Percentiles rank a stretch among this genome's conserved stretches.
These are phyloP conservation scores for Nakaseomyces nivariensis DNA, from an alignment of 1,139 yeast genomes.

Conservation along the genomic window DNA sequence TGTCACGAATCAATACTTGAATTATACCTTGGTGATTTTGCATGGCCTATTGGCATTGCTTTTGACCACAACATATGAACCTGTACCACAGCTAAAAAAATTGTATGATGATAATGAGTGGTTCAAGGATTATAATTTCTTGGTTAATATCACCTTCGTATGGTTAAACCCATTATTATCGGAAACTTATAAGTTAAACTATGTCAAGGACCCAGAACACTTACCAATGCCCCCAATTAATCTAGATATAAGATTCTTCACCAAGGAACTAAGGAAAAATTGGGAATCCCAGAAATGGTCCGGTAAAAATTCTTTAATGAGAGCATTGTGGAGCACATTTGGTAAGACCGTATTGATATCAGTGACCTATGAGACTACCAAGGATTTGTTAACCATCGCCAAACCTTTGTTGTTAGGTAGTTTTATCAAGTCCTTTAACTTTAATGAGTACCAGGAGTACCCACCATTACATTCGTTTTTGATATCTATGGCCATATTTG, in stretches of 20 bases:
- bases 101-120: conserved; percentile 30
- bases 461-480: conserved; percentile 45
- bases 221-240: conserved; percentile 46
- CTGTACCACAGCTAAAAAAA: conserved; percentile 29
- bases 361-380: conserved; percentile 37
- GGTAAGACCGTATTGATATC: conserved; percentile 38
- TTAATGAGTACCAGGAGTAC: conserved; percentile 15
- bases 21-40: neutral
- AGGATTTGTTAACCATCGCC: conserved; percentile 38
- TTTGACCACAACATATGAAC: neutral
- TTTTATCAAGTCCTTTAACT: conserved; percentile 40
- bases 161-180: conserved; percentile 53
- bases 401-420: conserved; percentile 50
- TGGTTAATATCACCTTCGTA: conserved; percentile 43
- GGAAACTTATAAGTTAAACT: conserved; percentile 38
- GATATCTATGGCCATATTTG: conserved; percentile 43
- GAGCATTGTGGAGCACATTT: conserved; percentile 40
- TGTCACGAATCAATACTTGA: neutral
- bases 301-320: conserved; percentile 33
- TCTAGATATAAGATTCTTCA: conserved; percentile 35
- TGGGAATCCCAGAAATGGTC: conserved; percentile 34
- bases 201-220: conserved; percentile 41
- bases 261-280: conserved; percentile 26
- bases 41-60: neutral
- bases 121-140: conserved; percentile 37